A percentile compares a stretch with the other conserved stretches of the same genome.
phyloP scores from a whole-genome alignment of 805 yeast genomes.

The Suhomyces kilbournensis region DNA sequence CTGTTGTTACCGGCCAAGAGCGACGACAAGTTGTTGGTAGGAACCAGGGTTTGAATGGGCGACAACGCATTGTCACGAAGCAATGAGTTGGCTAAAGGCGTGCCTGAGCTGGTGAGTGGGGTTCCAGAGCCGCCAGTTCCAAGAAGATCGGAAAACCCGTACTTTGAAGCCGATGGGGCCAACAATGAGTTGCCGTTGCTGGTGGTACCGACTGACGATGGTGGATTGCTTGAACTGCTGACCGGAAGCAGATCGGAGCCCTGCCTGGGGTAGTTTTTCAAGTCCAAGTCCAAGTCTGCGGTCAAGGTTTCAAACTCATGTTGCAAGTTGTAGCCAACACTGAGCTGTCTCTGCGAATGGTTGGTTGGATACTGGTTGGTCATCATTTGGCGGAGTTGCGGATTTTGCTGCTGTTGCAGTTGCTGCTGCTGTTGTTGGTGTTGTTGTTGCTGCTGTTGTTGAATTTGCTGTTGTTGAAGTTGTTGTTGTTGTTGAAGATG shows the following conservation, averaged over 20 bases:
- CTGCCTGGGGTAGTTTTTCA: slow-evolving; percentile 16
- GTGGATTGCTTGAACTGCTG: neutral
- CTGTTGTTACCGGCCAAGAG: slow-evolving; percentile 16
- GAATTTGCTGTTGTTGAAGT: slow-evolving; percentile 3
- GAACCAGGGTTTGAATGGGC: slow-evolving; percentile 14
- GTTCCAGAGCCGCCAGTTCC: slow-evolving; percentile 5
- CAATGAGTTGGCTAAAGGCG: slow-evolving; percentile 11
- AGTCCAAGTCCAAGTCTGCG: slow-evolving; percentile 45
- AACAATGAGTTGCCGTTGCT: slow-evolving; percentile 9
- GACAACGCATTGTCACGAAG: slow-evolving; percentile 21
- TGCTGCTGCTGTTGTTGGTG: neutral
- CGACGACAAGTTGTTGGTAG: slow-evolving; percentile 21
- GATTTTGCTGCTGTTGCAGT: neutral
- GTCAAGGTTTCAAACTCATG: slow-evolving; percentile 47
- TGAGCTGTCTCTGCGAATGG: slow-evolving; percentile 32
- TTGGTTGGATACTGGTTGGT: neutral
- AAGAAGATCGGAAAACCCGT: slow-evolving; percentile 7
- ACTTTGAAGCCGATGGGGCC: slow-evolving; percentile 15
- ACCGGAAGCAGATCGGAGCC: neutral
- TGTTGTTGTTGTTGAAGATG: neutral
- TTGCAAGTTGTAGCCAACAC: slow-evolving; percentile 45
- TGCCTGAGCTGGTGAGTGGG: slow-evolving; percentile 5
- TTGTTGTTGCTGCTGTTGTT: slow-evolving; percentile 3
- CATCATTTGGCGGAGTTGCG: neutral
- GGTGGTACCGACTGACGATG: slow-evolving; percentile 4